Conservation (phyloP, 768 basidiomycete genomes). For the Trametes gibbosa region DNA sequence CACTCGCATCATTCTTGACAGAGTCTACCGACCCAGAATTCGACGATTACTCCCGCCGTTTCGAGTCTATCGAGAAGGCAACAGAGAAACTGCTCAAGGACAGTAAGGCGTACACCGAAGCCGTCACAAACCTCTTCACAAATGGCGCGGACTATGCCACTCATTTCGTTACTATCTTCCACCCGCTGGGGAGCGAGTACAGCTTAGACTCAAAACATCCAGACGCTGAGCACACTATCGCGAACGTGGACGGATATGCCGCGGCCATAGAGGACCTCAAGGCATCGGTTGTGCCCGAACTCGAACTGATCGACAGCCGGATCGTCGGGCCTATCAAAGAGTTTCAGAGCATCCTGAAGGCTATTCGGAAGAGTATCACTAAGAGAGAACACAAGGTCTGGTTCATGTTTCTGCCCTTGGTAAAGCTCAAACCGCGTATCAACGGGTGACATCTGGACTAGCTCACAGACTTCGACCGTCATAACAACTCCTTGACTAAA, state of each 20-base stretch:
- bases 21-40: slow-evolving; percentile 88
- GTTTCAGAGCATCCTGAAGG: slow-evolving; percentile 80
- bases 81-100: slow-evolving; percentile 93
- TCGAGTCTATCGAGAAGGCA: slow-evolving; percentile 71
- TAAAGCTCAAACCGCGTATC: background rate
- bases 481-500: slow-evolving; percentile 94
- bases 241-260: slow-evolving; percentile 72
- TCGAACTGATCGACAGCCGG: slow-evolving; percentile 90
- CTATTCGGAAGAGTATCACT: slow-evolving; percentile 89
- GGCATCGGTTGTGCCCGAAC: slow-evolving; percentile 76
- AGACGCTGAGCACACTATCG: slow-evolving; percentile 70
- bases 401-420: background rate
- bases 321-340: slow-evolving; percentile 88
- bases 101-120: slow-evolving; percentile 80
- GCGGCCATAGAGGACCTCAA: slow-evolving; percentile 80
- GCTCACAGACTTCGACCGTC: slow-evolving; percentile 93
- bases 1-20: slow-evolving; percentile 22
- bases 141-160: slow-evolving; percentile 59
- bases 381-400: slow-evolving; percentile 95
- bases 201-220: slow-evolving; percentile 79
- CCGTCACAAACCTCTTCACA: slow-evolving; percentile 71
- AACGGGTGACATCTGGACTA: slow-evolving; percentile 24
- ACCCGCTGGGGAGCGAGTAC: slow-evolving; percentile 71
- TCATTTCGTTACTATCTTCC: slow-evolving; percentile 63
- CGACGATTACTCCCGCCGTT: slow-evolving; percentile 81